Base-by-base conservation (phyloP, 495 filamentous ascomycete genomes). In the Bacidia rubella region DNA sequence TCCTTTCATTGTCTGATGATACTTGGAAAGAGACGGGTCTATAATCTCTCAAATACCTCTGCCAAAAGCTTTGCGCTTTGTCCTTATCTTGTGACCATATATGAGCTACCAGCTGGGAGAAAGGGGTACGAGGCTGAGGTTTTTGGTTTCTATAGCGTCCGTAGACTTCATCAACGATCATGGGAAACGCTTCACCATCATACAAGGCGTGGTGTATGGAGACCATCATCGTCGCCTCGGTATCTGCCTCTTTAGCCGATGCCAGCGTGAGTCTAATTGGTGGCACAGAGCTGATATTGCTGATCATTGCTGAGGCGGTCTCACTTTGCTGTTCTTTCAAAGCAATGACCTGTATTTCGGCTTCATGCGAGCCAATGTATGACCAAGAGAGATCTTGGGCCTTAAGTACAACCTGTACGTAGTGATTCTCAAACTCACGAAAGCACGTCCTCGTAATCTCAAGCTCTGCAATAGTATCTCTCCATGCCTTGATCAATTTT, bases 401-500 rank as follows among this genome's bases (percentile, higher is more conserved):
- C 2, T 63, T 61, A 46, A 73, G 65, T 11, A 88, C 64, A n/a
- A 85, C 59, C 62, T 90, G 86, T n/a, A 77, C 85, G 60, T 78
- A 87, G 0, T 76, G 55, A 57, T 66, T 58, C 25, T 55, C 58
- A 20, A 81, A 64, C 25, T 70, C 62, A 5, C 78, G 69, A 60
- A 95, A 94, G 1, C 69, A 72, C 11, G 86, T 93, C 15, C 86
- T 74, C 9, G 93, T 71, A 52, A 94, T 87, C 9, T 86, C 80
- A 45, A 72, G 63, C 0, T 70, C 62, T 21, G 81, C 67, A 19
- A 85, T 77, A 1, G 61, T 65, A 11, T 51, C 47, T 7, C 61
- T 62, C 76, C 83, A 87, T 3, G 87, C 83, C 25, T 61, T 46
- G 45, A 71, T 73, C 5, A 94, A 67, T 24, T 56, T 69, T 0